A percentile compares a stretch with the other conserved stretches of the same genome.
Conservation (phyloP, 352 stramenopile species). For the Pythium phragmitis region DNA sequence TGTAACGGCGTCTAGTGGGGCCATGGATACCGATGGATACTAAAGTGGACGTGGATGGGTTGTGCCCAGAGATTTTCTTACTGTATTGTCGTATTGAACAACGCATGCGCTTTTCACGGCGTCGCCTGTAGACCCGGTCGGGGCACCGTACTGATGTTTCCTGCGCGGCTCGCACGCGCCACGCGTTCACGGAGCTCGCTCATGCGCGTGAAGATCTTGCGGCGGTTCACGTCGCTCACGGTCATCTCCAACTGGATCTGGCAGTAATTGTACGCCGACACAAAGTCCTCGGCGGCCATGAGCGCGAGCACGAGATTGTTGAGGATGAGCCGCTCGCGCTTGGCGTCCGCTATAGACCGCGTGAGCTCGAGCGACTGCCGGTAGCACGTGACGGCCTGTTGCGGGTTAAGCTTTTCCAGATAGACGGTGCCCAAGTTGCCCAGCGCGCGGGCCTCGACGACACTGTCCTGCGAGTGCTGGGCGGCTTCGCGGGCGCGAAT, state of each 20-base stretch:
- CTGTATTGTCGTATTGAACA: not conserved
- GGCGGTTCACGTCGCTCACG: constrained; percentile 63
- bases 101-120: not conserved
- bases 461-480: constrained; percentile 38
- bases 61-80: too few species aligned
- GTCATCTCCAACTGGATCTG: constrained; percentile 72
- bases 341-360: constrained; percentile 63
- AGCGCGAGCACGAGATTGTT: constrained; percentile 83
- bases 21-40: too few species aligned
- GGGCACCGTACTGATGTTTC: not conserved
- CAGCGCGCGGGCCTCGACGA: constrained; percentile 72
- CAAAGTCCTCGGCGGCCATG: constrained; percentile 60
- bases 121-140: not conserved
- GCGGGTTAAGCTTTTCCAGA: constrained; percentile 65
- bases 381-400: constrained; percentile 74
- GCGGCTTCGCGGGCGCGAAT: constrained; percentile 63
- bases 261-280: constrained; percentile 56
- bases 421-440: constrained; percentile 80
- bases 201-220: constrained; percentile 82
- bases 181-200: constrained; percentile 55
- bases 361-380: constrained; percentile 77
- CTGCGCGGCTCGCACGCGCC: constrained; percentile 25
- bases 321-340: constrained; percentile 78
- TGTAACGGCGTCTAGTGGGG: not conserved
- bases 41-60: not conserved